A percentile compares a stretch with the other conserved stretches of the same genome.
phyloP scores from a whole-genome alignment of 306 rosid species.

The Mucuna pruriens region DNA sequence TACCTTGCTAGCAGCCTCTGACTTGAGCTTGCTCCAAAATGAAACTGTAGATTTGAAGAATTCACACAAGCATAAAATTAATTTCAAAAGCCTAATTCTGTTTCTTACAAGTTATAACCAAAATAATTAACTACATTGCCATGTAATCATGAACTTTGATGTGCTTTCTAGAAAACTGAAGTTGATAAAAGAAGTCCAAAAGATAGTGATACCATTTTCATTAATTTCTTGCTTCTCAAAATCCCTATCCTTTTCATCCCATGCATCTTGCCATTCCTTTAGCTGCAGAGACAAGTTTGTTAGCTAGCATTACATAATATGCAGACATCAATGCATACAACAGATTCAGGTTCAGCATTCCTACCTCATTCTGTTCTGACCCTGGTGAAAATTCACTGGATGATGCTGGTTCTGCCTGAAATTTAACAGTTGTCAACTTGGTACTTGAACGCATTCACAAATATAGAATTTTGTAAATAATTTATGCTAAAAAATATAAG shows the following conservation, averaged over 20 bases:
- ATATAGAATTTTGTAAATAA: neutral
- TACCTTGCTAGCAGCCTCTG: constrained; percentile 81
- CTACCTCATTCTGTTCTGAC: constrained; percentile 60
- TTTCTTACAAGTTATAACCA: neutral
- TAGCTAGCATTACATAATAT: constrained; percentile 7
- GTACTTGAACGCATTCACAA: constrained; percentile 11
- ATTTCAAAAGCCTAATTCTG: constrained; percentile 17
- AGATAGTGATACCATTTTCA: constrained; percentile 53
- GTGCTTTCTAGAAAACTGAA: neutral
- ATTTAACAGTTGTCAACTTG: constrained; percentile 27
- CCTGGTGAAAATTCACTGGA: constrained; percentile 67
- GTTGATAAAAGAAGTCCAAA: constrained; percentile 1
- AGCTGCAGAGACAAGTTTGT: constrained; percentile 54
- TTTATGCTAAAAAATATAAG: constrained; percentile 15
- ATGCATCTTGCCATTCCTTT: constrained; percentile 89
- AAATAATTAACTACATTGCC: constrained; percentile 5
- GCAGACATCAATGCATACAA: constrained; percentile 6
- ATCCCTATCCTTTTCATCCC: constrained; percentile 70
- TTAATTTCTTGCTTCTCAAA: constrained; percentile 52
- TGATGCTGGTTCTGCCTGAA: constrained; percentile 69
- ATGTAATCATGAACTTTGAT: constrained; percentile 13
- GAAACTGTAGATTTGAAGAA: constrained; percentile 60
- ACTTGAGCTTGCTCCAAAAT: constrained; percentile 85
- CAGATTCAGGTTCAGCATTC: constrained; percentile 24
- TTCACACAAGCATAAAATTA: constrained; percentile 36